Percentiles rank a stretch among this genome's conserved stretches.
Evolutionary conservation across 345 rosid species (phyloP).

Genomic region (Gossypium turneri): DNA sequence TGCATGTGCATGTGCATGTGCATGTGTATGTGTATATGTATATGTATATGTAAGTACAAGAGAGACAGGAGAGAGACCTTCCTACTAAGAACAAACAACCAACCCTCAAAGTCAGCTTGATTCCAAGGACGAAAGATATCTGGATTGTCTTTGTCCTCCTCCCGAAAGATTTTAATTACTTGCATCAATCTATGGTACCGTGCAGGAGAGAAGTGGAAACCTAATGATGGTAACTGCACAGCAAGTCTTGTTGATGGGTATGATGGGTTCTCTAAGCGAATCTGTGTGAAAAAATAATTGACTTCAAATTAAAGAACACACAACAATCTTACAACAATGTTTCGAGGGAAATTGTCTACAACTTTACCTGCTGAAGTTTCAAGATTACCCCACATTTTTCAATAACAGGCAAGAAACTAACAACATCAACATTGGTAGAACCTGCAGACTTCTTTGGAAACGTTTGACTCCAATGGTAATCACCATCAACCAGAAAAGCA

Average conservation of each 20-base stretch:
- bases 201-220: conserved; percentile 96
- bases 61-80: conserved; percentile 49
- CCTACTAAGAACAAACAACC: conserved; percentile 71
- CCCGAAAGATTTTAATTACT: conserved; percentile 72
- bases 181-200: conserved; percentile 97
- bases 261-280: conserved; percentile 65
- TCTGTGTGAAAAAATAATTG: conserved; percentile 44
- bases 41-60: neutral
- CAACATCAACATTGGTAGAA: conserved; percentile 27
- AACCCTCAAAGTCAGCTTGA: conserved; percentile 93
- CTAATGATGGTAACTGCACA: conserved; percentile 76
- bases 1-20: neutral
- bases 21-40: neutral
- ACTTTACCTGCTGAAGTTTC: conserved; percentile 79
- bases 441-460: conserved; percentile 30
- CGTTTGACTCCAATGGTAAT: conserved; percentile 64
- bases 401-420: conserved; percentile 75
- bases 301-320: conserved; percentile 7
- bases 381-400: conserved; percentile 88
- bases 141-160: conserved; percentile 47
- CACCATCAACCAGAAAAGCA: conserved; percentile 94
- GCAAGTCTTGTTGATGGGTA: conserved; percentile 88
- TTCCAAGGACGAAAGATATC: conserved; percentile 66
- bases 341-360: conserved; percentile 11
- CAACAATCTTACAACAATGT: conserved; percentile 3